A percentile compares a stretch with the other conserved stretches of the same genome.
phyloP scores from a whole-genome alignment of 352 stramenopile genomes.

The Phytophthora fragariae region DNA sequence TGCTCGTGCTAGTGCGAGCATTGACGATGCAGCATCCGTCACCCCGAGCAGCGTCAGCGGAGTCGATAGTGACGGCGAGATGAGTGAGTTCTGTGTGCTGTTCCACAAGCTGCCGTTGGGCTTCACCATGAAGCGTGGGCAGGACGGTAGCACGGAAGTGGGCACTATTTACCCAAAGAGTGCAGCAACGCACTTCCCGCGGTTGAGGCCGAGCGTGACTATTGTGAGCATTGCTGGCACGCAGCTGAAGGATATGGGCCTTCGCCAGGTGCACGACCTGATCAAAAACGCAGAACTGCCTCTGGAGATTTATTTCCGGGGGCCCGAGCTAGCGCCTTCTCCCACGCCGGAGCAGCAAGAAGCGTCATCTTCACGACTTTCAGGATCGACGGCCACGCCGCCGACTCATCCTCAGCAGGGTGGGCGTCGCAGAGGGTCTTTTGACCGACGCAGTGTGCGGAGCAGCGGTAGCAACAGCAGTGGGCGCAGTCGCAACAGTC shows the following conservation, averaged over 20 bases:
- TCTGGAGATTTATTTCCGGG: slow-evolving; percentile 72
- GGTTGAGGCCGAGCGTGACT: slow-evolving; percentile 70
- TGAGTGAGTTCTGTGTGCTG: slow-evolving; percentile 75
- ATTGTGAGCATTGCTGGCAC: slow-evolving; percentile 79
- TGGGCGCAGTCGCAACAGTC: slow-evolving; percentile 40
- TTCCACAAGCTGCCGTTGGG: slow-evolving; percentile 89
- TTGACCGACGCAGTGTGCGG: slow-evolving; percentile 35
- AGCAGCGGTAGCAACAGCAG: slow-evolving; percentile 46
- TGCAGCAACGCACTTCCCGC: slow-evolving; percentile 75
- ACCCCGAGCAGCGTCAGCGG: slow-evolving; percentile 38
- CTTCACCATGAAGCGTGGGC: slow-evolving; percentile 86
- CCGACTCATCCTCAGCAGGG: slow-evolving; percentile 21
- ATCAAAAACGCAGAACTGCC: slow-evolving; percentile 82
- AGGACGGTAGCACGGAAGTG: slow-evolving; percentile 73
- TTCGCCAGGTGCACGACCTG: slow-evolving; percentile 86
- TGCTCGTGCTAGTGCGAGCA: slow-evolving; percentile 1
- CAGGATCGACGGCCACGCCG: slow-evolving; percentile 2
- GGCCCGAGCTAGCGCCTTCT: slow-evolving; percentile 24
- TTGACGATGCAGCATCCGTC: slow-evolving; percentile 13
- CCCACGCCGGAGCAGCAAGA: slow-evolving; percentile 25
- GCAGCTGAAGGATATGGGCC: slow-evolving; percentile 61
- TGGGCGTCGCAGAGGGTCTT: slow-evolving; percentile 29
- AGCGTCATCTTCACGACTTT: slow-evolving; percentile 14
- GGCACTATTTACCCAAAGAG: slow-evolving; percentile 88
- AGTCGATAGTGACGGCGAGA: slow-evolving; percentile 32